phyloP scores from a whole-genome alignment of 805 yeast genomes.

The Debaryomyces prosopidis region DNA sequence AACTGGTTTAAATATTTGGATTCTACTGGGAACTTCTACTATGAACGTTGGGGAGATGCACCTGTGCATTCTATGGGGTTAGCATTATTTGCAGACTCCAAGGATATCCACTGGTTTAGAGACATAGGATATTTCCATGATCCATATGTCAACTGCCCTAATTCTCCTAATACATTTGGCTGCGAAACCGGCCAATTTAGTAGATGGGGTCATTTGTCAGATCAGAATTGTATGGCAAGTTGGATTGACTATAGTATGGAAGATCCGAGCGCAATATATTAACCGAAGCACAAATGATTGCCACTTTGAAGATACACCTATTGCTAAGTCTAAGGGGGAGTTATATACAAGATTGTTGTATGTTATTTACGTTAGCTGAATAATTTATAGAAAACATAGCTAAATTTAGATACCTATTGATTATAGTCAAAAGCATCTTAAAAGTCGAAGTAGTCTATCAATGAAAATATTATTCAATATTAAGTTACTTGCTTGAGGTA shows the following conservation, averaged over 20 bases:
- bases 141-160: slow-evolving; percentile 80
- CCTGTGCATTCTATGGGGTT: slow-evolving; percentile 83
- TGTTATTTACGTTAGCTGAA: no score
- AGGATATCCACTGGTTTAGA: slow-evolving; percentile 79
- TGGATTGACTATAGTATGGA: slow-evolving; percentile 56
- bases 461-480: no score
- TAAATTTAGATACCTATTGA: no score
- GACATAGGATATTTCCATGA: slow-evolving; percentile 77
- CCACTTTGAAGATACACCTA: no score
- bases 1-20: slow-evolving; percentile 67
- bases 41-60: slow-evolving; percentile 94
- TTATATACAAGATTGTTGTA: no score
- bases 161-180: slow-evolving; percentile 38
- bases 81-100: slow-evolving; percentile 67
- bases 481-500: no score
- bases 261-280: slow-evolving; percentile 13
- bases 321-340: no score
- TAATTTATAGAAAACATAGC: no score
- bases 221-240: slow-evolving; percentile 72
- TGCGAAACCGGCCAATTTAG: slow-evolving; percentile 61
- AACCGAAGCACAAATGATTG: background rate
- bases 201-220: slow-evolving; percentile 48
- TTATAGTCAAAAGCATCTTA: no score
- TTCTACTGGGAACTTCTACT: slow-evolving; percentile 74
- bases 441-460: no score